Percentiles rank a stretch among this genome's conserved stretches.
Evolutionary conservation across 805 yeast genomes (phyloP).

Genomic region (Naumovozyma castellii): DNA sequence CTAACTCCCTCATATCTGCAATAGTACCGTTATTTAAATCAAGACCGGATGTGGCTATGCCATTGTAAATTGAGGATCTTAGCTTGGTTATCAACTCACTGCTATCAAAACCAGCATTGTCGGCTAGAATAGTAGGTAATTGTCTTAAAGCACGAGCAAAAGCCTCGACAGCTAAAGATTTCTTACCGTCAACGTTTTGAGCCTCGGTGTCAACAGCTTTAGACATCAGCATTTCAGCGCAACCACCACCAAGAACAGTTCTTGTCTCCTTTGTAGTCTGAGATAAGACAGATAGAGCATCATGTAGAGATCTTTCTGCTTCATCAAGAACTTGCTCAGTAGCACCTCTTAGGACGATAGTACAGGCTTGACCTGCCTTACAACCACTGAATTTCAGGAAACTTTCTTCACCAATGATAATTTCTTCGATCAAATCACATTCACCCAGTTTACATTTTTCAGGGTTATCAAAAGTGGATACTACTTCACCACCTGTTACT

Average conservation of each 20-base stretch:
- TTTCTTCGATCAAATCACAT: conserved; percentile 84
- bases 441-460: conserved; percentile 77
- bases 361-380: conserved; percentile 91
- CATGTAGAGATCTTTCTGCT: conserved; percentile 94
- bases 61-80: conserved; percentile 77
- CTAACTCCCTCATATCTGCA: conserved; percentile 90
- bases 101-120: conserved; percentile 94
- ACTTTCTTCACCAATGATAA: conserved; percentile 85
- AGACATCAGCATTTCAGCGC: conserved; percentile 93
- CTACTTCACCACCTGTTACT: conserved; percentile 97
- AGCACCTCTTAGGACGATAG: conserved; percentile 92
- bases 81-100: conserved; percentile 84
- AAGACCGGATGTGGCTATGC: conserved; percentile 84
- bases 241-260: conserved; percentile 91
- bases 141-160: conserved; percentile 91
- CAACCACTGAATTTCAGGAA: conserved; percentile 93
- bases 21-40: conserved; percentile 76
- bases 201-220: conserved; percentile 91
- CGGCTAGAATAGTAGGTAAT: conserved; percentile 90
- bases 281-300: conserved; percentile 88
- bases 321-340: conserved; percentile 94
- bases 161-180: conserved; percentile 86
- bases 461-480: conserved; percentile 89
- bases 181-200: conserved; percentile 86
- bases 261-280: conserved; percentile 90